These are phyloP conservation scores for Ogataea zsoltii DNA, from an alignment of 805 yeast genomes.

Conservation along the genomic window DNA sequence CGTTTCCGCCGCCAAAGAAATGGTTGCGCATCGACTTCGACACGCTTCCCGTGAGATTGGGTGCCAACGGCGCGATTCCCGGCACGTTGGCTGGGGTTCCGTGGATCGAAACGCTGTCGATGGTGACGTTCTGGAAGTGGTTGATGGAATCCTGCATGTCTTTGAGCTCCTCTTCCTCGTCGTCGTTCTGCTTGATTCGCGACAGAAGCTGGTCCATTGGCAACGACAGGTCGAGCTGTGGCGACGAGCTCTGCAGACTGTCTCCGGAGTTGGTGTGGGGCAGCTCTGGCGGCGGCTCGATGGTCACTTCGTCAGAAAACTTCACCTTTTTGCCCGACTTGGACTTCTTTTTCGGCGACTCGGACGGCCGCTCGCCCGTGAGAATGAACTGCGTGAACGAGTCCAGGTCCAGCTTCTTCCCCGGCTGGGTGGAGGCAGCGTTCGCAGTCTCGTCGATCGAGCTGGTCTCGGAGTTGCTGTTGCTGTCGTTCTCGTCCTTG, in stretches of 20 bases:
- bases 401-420: slow-evolving; percentile 68
- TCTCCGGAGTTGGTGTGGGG: slow-evolving; percentile 10
- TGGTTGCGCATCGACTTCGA: slow-evolving; percentile 45
- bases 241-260: slow-evolving; percentile 9
- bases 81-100: slow-evolving; percentile 66
- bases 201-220: slow-evolving; percentile 77
- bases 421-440: slow-evolving; percentile 10
- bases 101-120: slow-evolving; percentile 72
- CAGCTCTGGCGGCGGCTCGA: slow-evolving; percentile 28
- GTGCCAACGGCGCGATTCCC: slow-evolving; percentile 42
- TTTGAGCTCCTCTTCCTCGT: slow-evolving; percentile 67
- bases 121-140: slow-evolving; percentile 73
- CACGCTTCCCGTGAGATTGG: slow-evolving; percentile 56
- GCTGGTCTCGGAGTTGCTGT: slow-evolving; percentile 21
- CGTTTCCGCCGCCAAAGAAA: slow-evolving; percentile 15
- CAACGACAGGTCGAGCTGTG: slow-evolving; percentile 54
- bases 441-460: slow-evolving; percentile 12
- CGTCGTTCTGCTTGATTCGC: slow-evolving; percentile 50
- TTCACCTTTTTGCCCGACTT: slow-evolving; percentile 62
- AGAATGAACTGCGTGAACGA: slow-evolving; percentile 80
- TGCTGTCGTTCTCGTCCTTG: slow-evolving; percentile 42
- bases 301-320: slow-evolving; percentile 65
- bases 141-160: slow-evolving; percentile 76
- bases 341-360: slow-evolving; percentile 38
- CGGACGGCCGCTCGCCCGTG: slow-evolving; percentile 73